Percentiles rank a stretch among this genome's conserved stretches.
Conservation (phyloP, 2,329 filamentous ascomycete species). For the Aspergillus sp. region DNA sequence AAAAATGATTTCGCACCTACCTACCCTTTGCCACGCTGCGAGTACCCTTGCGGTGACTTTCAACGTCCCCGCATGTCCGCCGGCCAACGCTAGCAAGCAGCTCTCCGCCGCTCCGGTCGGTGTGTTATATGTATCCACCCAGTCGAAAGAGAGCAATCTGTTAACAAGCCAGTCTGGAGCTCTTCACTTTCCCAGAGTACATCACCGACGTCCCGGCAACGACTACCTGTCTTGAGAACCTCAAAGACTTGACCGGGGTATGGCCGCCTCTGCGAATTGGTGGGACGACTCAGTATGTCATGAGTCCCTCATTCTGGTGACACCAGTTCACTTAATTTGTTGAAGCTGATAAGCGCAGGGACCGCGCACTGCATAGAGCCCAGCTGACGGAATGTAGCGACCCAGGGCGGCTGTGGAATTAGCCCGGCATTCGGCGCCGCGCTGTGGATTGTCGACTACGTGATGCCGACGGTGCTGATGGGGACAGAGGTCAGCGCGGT, state of each 20-base stretch:
- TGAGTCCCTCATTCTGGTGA: no score
- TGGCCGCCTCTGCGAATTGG: conserved; percentile 62
- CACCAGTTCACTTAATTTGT: not conserved
- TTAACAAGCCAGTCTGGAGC: conserved; percentile 51
- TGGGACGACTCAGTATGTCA: conserved; percentile 58
- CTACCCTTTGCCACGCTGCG: not conserved
- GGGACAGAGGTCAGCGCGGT: conserved; percentile 31
- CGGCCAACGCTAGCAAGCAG: conserved; percentile 34
- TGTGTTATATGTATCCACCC: conserved; percentile 45
- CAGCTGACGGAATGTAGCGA: conserved; percentile 31
- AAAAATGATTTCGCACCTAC: conserved; percentile 2
- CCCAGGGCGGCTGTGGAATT: conserved; percentile 45
- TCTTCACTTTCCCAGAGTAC: conserved; percentile 62
- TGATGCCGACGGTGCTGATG: conserved; percentile 37
- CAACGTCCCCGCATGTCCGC: conserved; percentile 40
- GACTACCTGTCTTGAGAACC: conserved; percentile 56
- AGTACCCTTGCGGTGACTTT: conserved; percentile 32
- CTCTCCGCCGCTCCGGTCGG: conserved; percentile 51
- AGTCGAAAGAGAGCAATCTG: not conserved
- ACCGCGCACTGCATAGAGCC: not conserved
- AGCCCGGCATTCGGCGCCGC: conserved; percentile 55
- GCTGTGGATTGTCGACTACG: conserved; percentile 58
- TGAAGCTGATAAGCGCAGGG: not conserved
- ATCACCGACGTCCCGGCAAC: conserved; percentile 58
- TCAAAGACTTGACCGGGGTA: conserved; percentile 54